A percentile compares a stretch with the other conserved stretches of the same genome.
These are phyloP conservation scores for Phytophthora boehmeriae DNA, from an alignment of 352 stramenopile genomes.

Conservation along the genomic window DNA sequence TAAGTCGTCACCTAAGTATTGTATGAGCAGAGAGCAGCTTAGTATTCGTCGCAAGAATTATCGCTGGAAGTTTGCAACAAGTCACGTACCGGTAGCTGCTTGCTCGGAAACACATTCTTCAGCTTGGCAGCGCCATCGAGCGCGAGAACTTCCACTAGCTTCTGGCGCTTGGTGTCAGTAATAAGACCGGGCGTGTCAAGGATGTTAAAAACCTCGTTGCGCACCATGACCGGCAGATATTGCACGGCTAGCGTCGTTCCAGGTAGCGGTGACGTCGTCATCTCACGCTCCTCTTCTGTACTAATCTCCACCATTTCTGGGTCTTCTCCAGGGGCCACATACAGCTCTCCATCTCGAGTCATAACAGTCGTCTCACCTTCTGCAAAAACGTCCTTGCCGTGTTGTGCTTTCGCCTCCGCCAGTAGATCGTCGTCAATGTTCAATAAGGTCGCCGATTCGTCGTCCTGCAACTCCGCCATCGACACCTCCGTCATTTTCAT, in stretches of 20 bases:
- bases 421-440: slow-evolving; percentile 62
- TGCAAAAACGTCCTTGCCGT: slow-evolving; percentile 10
- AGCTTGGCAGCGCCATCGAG: slow-evolving; percentile 65
- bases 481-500: slow-evolving; percentile 74
- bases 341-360: slow-evolving; percentile 42
- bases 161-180: slow-evolving; percentile 75
- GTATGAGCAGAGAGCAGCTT: slow-evolving; percentile 1
- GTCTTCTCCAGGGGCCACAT: slow-evolving; percentile 62
- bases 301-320: slow-evolving; percentile 73
- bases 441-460: slow-evolving; percentile 49
- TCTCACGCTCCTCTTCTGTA: slow-evolving; percentile 63
- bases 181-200: slow-evolving; percentile 84
- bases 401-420: slow-evolving; percentile 14
- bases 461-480: slow-evolving; percentile 54
- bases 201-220: slow-evolving; percentile 85
- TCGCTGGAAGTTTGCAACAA: neutral
- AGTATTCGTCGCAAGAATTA: neutral
- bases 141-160: slow-evolving; percentile 81
- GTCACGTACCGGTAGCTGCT: slow-evolving; percentile 63
- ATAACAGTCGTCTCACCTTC: slow-evolving; percentile 18
- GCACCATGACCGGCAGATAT: slow-evolving; percentile 76
- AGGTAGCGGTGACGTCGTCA: slow-evolving; percentile 91
- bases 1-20: slow-evolving; percentile 65
- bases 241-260: slow-evolving; percentile 91
- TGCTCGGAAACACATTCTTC: slow-evolving; percentile 80